Conservation (phyloP, 2,329 filamentous ascomycete species). For the Trichoderma sp. region DNA sequence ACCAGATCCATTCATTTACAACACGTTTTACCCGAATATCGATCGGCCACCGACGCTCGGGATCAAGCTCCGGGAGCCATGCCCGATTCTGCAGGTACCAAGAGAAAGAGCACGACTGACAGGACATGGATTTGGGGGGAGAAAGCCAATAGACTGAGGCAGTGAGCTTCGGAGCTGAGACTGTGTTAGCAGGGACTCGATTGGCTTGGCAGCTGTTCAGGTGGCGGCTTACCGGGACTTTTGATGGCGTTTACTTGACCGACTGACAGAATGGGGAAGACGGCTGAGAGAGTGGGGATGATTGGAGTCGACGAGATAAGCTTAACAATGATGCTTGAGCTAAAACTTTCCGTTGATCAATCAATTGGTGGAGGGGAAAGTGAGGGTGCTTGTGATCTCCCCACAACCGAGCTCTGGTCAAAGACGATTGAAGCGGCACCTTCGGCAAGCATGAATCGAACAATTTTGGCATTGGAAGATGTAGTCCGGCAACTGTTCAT, state of each 20-base stretch:
- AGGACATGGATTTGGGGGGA: neutral
- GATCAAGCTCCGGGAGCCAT: neutral
- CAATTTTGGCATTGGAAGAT: neutral
- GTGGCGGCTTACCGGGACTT: neutral
- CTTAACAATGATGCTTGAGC: neutral
- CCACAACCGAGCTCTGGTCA: no score
- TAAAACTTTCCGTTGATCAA: no score
- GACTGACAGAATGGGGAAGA: neutral
- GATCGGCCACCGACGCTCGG: neutral
- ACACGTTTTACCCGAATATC: neutral
- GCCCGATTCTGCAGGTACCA: constrained; percentile 8
- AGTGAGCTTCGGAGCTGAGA: neutral
- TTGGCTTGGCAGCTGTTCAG: neutral
- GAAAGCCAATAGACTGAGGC: neutral
- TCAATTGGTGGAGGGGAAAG: no score
- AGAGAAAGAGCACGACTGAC: neutral
- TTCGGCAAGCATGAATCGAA: neutral
- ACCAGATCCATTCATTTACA: neutral
- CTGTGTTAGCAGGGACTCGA: neutral
- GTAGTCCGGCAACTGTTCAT: fast-evolving
- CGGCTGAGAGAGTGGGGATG: neutral
- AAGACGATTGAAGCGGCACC: neutral
- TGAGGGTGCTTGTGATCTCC: no score
- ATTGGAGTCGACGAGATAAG: neutral
- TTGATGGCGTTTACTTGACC: neutral